phyloP scores from a whole-genome alignment of 306 rosid species.

The Sindora glabra region DNA sequence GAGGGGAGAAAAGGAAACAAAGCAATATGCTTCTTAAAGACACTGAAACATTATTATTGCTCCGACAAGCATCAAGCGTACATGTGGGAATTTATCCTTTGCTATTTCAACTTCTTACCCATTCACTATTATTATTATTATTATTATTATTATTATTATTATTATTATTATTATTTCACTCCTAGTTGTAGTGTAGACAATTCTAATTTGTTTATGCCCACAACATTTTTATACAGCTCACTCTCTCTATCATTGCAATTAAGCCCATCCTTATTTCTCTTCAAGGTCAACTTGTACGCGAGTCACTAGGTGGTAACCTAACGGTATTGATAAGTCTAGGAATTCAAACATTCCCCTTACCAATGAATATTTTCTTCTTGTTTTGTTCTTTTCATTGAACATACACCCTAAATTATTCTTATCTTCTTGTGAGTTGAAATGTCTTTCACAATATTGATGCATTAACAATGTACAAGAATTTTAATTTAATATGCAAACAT shows the following conservation, averaged over 20 bases:
- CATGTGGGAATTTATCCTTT: constrained; percentile 17
- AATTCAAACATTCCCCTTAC: too few species aligned
- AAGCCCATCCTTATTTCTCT: constrained; percentile 4
- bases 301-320: too few species aligned
- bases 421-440: too few species aligned
- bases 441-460: too few species aligned
- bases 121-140: too few species aligned
- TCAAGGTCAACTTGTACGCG: constrained; percentile 7
- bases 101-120: constrained; percentile 15
- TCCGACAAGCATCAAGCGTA: constrained; percentile 28
- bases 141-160: too few species aligned
- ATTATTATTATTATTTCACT: constrained; percentile 1
- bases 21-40: constrained; percentile 29
- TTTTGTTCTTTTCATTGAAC: too few species aligned
- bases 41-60: constrained; percentile 23
- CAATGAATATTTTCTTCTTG: too few species aligned
- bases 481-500: too few species aligned
- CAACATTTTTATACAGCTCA: constrained; percentile 23
- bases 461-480: too few species aligned
- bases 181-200: not conserved
- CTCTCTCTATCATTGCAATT: constrained; percentile 1
- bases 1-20: constrained; percentile 33
- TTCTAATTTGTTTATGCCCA: not conserved
- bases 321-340: too few species aligned
- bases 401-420: too few species aligned